These are phyloP conservation scores for Wallacemonas sp. DNA, from an alignment of 208 protist species.

Conservation along the genomic window DNA sequence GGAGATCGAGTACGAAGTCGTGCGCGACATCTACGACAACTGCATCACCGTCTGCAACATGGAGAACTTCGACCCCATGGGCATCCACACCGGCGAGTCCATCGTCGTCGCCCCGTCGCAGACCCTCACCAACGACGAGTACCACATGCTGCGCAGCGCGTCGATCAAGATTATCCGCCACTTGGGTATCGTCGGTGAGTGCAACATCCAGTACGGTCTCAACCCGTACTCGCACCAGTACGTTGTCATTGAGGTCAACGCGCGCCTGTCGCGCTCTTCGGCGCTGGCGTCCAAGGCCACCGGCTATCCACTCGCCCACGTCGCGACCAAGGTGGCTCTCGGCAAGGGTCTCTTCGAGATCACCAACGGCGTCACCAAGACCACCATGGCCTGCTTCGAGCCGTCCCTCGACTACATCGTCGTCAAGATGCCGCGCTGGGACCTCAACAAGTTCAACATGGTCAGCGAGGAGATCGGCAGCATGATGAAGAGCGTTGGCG, in stretches of 20 bases:
- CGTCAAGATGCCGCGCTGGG: conserved; percentile 96
- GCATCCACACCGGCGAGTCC: conserved; percentile 98
- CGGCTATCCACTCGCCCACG: conserved; percentile 98
- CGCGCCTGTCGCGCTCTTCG: conserved; percentile 96
- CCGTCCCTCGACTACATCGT: conserved; percentile 97
- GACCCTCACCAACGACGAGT: conserved; percentile 97
- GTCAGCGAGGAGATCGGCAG: conserved; percentile 92
- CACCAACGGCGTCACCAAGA: conserved; percentile 92
- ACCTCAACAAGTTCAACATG: conserved; percentile 96
- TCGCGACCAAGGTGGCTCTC: conserved; percentile 97
- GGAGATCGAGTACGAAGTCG: conserved; percentile 99
- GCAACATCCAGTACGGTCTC: conserved; percentile 99
- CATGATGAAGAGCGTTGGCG: conserved; percentile 97
- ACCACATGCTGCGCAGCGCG: conserved; percentile 96
- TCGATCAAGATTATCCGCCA: conserved; percentile 96
- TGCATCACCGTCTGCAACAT: conserved; percentile 99
- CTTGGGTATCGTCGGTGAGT: conserved; percentile 98
- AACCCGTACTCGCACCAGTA: conserved; percentile 96
- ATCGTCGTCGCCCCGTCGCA: conserved; percentile 99
- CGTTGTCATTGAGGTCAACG: conserved; percentile 99
- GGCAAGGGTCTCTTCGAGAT: conserved; percentile 94
- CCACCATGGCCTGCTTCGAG: conserved; percentile 98
- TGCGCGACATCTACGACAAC: conserved; percentile 98
- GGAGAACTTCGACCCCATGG: conserved; percentile 99
- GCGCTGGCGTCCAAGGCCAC: conserved; percentile 98